Base-by-base conservation (phyloP, 148 eudicot genomes). In the Simmondsia chinensis region DNA sequence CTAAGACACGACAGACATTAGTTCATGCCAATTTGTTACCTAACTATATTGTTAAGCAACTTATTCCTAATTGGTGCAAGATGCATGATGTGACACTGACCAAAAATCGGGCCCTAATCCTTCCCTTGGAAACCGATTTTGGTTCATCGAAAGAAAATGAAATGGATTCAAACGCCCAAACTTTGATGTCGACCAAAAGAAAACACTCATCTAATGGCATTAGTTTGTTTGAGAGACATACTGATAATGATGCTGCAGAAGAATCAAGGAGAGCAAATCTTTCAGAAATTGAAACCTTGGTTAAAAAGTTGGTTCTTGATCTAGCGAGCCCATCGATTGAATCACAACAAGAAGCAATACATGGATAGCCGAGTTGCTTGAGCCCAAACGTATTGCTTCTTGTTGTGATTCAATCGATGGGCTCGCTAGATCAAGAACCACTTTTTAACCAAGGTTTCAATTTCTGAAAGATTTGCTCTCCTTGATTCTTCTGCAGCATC, bases 11-110 rank as follows among this genome's bases (percentile, higher is more conserved):
- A 45, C 97, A 91, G 72, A 52, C 82, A 25, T 54, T 91, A 42
- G 65, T 71, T 33, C 95, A 91, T 65, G 85, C 94, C 44, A 91
- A 76, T 59, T 70, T 91, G 50, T 79, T 85, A 57, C 88, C 97
- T 46, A 91, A 91, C 59, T 85, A 85, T 68, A 91, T 88, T 50
- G 97, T 91, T 9, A 91, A 91, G 60, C 95, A 94, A 10, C 83
- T 91, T 10, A 82, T 91, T 62, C 94, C 94, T 8, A 79, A 74
- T 54, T 91, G 97, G 97, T 85, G 95, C 52, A 95, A 91, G 52
- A 43, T 64, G 12, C 76, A 91, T 60, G 73, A 79, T 43, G 83
- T 85, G 52, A 85, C 79, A 64, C 72, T 85, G 39, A 86, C 94
- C 13, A 51, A 68, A 48, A 75, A 70, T 48, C 70, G 65, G 35